Conservation (phyloP, 2,329 filamentous ascomycete genomes). For the Trichoderma atrobrunneum region DNA sequence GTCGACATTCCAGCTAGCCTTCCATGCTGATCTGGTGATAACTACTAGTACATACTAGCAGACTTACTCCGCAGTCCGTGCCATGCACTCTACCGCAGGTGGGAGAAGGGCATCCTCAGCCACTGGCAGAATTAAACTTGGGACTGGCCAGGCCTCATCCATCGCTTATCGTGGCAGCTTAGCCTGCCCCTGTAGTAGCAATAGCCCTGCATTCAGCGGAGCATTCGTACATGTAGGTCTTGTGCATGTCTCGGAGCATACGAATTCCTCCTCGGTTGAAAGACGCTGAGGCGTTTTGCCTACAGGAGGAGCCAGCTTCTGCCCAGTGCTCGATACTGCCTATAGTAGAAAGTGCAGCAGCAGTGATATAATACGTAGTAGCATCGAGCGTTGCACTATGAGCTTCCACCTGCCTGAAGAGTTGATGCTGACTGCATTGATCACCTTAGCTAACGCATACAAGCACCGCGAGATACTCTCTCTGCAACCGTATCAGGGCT, state of each 20-base stretch:
- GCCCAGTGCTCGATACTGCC: not conserved
- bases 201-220: not conserved
- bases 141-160: not conserved
- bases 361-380: not conserved
- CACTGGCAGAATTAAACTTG: not conserved
- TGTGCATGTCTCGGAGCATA: not conserved
- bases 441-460: not conserved
- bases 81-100: not conserved
- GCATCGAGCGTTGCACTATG: not conserved
- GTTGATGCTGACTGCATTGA: slow-evolving; percentile 8
- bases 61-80: not conserved
- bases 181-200: not conserved
- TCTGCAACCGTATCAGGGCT: not conserved
- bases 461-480: not conserved
- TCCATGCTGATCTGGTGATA: not conserved
- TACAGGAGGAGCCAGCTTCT: not conserved
- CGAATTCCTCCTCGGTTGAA: not conserved
- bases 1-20: not conserved
- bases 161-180: slow-evolving; percentile 13
- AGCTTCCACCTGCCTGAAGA: slow-evolving; percentile 1
- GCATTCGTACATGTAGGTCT: not conserved
- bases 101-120: not conserved
- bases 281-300: not conserved
- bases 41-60: not conserved
- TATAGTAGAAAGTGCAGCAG: not conserved